phyloP scores from a whole-genome alignment of 78 protist genomes.

The Creolimax fragrantissima region DNA sequence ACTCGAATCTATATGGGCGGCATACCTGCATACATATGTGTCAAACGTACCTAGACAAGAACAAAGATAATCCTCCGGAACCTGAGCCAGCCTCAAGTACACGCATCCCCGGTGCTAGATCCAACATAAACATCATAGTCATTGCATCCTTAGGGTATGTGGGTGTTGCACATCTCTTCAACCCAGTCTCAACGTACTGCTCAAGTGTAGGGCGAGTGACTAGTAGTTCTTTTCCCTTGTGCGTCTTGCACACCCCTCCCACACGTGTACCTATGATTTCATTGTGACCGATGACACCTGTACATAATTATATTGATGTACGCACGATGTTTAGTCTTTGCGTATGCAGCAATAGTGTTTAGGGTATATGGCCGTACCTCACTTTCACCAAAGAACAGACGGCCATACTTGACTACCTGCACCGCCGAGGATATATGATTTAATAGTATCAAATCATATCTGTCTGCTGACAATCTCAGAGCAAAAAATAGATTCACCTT shows the following conservation, averaged over 20 bases:
- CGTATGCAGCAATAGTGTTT: not conserved
- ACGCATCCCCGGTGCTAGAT: not conserved
- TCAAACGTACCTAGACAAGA: too few relatives aligned
- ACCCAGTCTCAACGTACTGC: not conserved
- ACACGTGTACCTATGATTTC: too few relatives aligned
- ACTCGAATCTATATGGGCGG: too few relatives aligned
- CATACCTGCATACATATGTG: too few relatives aligned
- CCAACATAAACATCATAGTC: not conserved
- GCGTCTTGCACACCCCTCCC: not conserved
- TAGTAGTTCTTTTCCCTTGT: not conserved
- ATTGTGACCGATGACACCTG: too few relatives aligned
- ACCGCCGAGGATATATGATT: not conserved
- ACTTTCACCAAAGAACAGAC: too few relatives aligned
- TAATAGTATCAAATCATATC: not conserved
- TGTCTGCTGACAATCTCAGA: not conserved
- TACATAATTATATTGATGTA: not conserved
- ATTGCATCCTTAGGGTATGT: not conserved
- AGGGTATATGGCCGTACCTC: not conserved
- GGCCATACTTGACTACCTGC: not conserved
- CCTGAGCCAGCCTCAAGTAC: not conserved
- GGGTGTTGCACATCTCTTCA: not conserved
- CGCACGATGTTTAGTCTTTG: not conserved
- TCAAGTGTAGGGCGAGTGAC: not conserved
- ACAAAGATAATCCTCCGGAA: not conserved
- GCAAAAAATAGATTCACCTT: not conserved